These are phyloP conservation scores for Iris pallida DNA, from an alignment of 116 monocot species.

Conservation along the genomic window DNA sequence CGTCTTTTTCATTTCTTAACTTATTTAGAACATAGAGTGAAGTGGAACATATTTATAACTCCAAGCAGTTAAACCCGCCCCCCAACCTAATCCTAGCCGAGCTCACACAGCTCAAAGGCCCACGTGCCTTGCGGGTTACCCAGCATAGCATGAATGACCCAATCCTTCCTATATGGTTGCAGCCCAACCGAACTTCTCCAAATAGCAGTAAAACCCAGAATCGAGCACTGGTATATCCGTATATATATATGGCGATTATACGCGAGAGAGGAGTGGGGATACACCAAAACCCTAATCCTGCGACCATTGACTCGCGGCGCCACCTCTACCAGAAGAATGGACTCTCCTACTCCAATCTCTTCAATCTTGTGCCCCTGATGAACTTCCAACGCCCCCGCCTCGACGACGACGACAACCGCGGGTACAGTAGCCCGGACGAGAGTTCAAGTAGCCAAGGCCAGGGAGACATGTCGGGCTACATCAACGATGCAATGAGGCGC, in stretches of 20 bases:
- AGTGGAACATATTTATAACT: constrained; percentile 70
- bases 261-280: no score
- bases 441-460: constrained; percentile 66
- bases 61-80: no score
- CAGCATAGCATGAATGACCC: no score
- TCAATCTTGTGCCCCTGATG: constrained; percentile 91
- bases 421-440: constrained; percentile 65
- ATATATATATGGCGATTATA: no score
- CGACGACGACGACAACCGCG: constrained; percentile 48
- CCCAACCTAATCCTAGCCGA: no score
- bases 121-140: no score
- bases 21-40: constrained; percentile 41
- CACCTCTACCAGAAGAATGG: constrained; percentile 19
- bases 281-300: constrained; percentile 4
- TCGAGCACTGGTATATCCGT: no score
- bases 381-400: constrained; percentile 68
- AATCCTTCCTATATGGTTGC: no score
- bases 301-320: constrained; percentile 37
- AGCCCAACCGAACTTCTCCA: no score
- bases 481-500: constrained; percentile 20
- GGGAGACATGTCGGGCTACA: constrained; percentile 38
- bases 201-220: no score
- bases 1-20: constrained; percentile 38
- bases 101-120: no score
- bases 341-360: constrained; percentile 68